phyloP scores from a whole-genome alignment of 768 basidiomycete genomes.

The Russula earlei region DNA sequence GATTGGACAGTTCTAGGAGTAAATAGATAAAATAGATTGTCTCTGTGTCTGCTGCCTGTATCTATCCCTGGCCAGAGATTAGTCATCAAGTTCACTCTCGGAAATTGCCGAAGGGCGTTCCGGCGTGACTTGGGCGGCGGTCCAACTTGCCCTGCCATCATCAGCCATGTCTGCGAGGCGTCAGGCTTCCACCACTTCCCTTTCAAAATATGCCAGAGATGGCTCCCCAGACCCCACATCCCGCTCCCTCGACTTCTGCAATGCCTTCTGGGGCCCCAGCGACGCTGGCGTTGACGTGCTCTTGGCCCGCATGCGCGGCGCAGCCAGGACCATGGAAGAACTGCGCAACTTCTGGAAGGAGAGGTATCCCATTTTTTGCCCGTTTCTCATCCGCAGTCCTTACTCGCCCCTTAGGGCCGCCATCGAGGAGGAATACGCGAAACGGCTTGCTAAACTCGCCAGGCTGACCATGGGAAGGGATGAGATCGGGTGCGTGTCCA shows the following conservation, averaged over 20 bases:
- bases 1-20: conserved; percentile 59
- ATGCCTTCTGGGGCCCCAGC: conserved; percentile 86
- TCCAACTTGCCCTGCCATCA: conserved; percentile 5
- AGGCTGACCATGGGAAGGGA: conserved; percentile 73
- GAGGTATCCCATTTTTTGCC: conserved; percentile 39
- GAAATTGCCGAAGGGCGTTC: background rate
- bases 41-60: too few relatives aligned
- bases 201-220: conserved; percentile 57
- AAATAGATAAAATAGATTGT: too few relatives aligned
- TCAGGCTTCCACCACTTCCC: conserved; percentile 74
- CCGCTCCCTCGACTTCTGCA: conserved; percentile 82
- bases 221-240: conserved; percentile 39
- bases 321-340: conserved; percentile 81
- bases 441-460: conserved; percentile 68
- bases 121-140: background rate
- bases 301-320: conserved; percentile 82
- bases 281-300: conserved; percentile 89
- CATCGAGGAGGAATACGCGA: conserved; percentile 95
- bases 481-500: conserved; percentile 76
- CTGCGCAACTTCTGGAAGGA: conserved; percentile 87
- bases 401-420: conserved; percentile 43
- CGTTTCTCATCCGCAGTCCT: background rate
- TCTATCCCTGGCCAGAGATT: too few relatives aligned
- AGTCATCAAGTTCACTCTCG: background rate
- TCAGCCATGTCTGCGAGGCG: conserved; percentile 58